Base-by-base conservation (phyloP, 2,329 filamentous ascomycete genomes). In the Claviceps arundinis region DNA sequence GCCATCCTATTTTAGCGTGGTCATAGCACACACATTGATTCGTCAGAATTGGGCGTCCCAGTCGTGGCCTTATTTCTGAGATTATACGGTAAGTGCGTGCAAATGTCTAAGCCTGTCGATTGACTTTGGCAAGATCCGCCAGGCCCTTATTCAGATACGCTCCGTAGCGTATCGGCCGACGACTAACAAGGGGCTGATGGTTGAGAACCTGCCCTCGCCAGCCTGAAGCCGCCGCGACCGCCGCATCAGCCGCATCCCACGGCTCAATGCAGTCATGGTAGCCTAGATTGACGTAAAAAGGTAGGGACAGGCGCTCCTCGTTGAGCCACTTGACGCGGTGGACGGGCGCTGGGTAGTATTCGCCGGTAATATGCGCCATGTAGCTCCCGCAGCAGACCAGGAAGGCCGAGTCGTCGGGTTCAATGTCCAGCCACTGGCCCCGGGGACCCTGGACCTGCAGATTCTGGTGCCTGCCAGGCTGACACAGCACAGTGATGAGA, bases 241-340 rank as follows among this genome's bases (percentile, higher is more conserved):
- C 50, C 30, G 13, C 22, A 22, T 24, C 42, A 8, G 48, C 50
- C 3, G 53, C 46, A 26, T 55, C 37, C 53, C 53, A 55, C 4
- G 53, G 53, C 16, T 43, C 37, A 4, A 55, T 44, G 13, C 34
- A 43, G 34, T 55, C 53, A 3, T 55, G 51, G 16, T 43, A 53
- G 19, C 53, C 53, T 5, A 55, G 44, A 34, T 55, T 53, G 30
- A 55, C 51, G 30, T 53, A 55, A 43, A 55, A 55, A 2, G 53
- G 53, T 16, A 55, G 48, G 3, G 53, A 55, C 30, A 51, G 53
- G 19, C 53, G 51, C 53, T 53, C 53, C 8, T 42, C 51, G 26
- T 55, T 55, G n/a, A 44, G 14, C 53, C 53, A 55, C 42, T 46
- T 53, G 44, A 55, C 53, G 48, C 53, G 53, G 26, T 55, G 53